Conservation (phyloP, 2,329 filamentous ascomycete species). For the Tolypocladium capitatum region DNA sequence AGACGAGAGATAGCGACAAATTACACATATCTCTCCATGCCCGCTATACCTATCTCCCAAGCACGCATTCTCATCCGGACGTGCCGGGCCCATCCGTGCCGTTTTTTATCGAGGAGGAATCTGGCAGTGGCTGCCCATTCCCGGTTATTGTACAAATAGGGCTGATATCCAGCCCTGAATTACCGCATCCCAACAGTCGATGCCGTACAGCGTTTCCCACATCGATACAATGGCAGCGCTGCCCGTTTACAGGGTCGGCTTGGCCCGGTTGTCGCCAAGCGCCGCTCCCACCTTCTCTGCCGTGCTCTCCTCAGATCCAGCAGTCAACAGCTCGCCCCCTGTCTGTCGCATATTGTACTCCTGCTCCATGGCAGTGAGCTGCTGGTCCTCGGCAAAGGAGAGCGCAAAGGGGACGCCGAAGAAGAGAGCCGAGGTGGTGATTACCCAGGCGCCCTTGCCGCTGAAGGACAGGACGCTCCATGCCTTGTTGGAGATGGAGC, state of each 20-base stretch:
- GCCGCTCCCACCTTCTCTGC: constrained; percentile 36
- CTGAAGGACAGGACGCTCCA: constrained; percentile 53
- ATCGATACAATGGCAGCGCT: background rate
- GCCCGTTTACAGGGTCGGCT: constrained; percentile 35
- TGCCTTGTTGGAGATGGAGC: constrained; percentile 34
- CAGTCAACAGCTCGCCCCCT: constrained; percentile 57
- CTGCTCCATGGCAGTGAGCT: constrained; percentile 93
- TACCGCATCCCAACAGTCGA: constrained; percentile 2
- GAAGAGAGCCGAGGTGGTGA: constrained; percentile 79
- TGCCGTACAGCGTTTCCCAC: constrained; percentile 1
- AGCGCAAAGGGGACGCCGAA: constrained; percentile 88
- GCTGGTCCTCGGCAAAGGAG: constrained; percentile 90
- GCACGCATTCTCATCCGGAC: constrained; percentile 9
- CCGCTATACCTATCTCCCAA: background rate
- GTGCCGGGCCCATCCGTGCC: constrained; percentile 1
- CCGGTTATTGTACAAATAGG: constrained; percentile 14
- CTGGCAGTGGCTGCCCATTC: constrained; percentile 8
- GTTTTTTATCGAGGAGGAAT: constrained; percentile 6
- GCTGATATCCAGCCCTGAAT: background rate
- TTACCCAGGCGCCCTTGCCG: constrained; percentile 80
- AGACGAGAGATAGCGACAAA: constrained; percentile 14
- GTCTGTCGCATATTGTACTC: constrained; percentile 93
- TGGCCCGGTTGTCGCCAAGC: constrained; percentile 31
- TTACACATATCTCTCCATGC: background rate
- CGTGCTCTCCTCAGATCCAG: constrained; percentile 29